Evolutionary conservation across 768 basidiomycete species (phyloP), one percentile per base, ranked within the genome.

Genomic region (Ephemerocybe angulata): DNA sequence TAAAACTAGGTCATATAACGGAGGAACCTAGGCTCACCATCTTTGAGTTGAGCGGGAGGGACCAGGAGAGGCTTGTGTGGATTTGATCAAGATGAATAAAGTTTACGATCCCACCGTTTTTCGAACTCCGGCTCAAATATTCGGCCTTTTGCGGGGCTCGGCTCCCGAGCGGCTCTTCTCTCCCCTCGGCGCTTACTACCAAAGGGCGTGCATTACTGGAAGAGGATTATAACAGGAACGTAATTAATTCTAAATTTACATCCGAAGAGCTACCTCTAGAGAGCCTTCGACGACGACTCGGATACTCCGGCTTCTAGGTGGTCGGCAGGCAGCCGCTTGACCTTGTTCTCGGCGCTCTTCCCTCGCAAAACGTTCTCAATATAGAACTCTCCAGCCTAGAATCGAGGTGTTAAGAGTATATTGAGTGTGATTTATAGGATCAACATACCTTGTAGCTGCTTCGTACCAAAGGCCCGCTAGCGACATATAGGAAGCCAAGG

Each of bases 401-500:
- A 30, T 55, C 27, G 52, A 30, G 24, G 48, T 60, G 48, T 53
- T 35, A 54, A 50, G 8, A n/a, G n/a, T n/a, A n/a, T n/a, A 24
- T 56, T 33, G 22, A 47, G 19, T 29, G 43, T n/a, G 50, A 49
- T 10, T 12, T 29, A 35, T 50, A 37, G 15, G 1, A 21, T 30
- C 12, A 50, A 62, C 80, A 60, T 61, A 91, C 95, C 88, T 98
- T 98, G 70, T 98, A 99, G 66, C 91, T 94, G 64, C 93, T 96
- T 54, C 97, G 80, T 42, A 99, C 96, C 19, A 99, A 75, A 12
- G 97, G 97, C 0, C 97, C 97, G 69, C 90, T 93, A 8, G 97
- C 97, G 31, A 98, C 96, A 63, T 99, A 99, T 42, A 98, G 66
- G 80, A 99, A 99, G 37, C 96, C 94, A 80, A 97, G 87, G 58